Evolutionary conservation across 2,329 filamentous ascomycete genomes (phyloP), one percentile per base, ranked within the genome.

Genomic region (Trichoderma aggressivum): DNA sequence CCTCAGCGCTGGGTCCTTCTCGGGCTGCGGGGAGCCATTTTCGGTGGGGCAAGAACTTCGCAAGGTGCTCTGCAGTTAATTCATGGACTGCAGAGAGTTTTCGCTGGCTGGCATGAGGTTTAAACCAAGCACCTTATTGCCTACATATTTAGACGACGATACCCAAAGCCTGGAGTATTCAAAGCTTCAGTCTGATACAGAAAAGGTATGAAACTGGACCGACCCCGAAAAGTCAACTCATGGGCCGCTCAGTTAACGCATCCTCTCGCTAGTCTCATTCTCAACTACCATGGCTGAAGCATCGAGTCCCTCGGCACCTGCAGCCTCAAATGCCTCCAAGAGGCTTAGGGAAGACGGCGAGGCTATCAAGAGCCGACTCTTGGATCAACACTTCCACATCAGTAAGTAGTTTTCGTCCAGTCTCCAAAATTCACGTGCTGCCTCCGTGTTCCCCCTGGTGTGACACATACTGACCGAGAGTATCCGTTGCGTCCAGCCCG

Each of bases 381-480:
- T 78, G 1, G 85, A 88, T 72, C 80, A 81, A 56, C 80, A 81
- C 11, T 87, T 87, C 75, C 84, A 82, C 68, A 81, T 83, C 7
- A 79, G 86, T 87, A 77, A 74, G 83, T 74, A 5, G 18, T 63
- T 5, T n/a, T 66, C 21, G 1, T n/a, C 63, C 36, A 3, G 43
- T 47, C 43, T 67, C 47, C n/a, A 21, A 7, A 36, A 8, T 36
- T 59, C 47, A 16, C 50, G 16, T 53, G 21, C 11, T 53, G 21
- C 11, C 39, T 55, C 30, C 39, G 24, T 8, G 24, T n/a, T 32
- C 30, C 47, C n/a, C 47, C 21, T 6, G 3, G 26, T 28, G 26
- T 28, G 26, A 14, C 39, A 43, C 39, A 43, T 26, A 47, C 34
- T 58, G 30, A 68, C 68, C 21, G 58, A 47, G 28, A n/a, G 47